Evolutionary conservation across 768 basidiomycete species (phyloP).

Genomic region (Rhodotorula kratochvilovae): DNA sequence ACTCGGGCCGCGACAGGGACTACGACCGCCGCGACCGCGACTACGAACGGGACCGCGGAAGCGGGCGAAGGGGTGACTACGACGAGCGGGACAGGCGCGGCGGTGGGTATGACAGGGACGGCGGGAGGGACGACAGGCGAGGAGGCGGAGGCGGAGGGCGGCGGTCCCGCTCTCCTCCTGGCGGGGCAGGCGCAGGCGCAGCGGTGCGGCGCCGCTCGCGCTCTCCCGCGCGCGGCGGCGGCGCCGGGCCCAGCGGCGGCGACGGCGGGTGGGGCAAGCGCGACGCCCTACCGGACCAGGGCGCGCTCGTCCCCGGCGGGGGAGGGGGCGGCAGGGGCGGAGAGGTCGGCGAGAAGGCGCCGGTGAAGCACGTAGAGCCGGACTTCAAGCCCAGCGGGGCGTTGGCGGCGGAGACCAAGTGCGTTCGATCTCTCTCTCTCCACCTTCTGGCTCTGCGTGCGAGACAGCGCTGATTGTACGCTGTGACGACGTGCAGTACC

Average conservation of each 20-base stretch:
- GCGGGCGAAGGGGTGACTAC: not conserved
- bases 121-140: conserved; percentile 27
- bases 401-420: conserved; percentile 89
- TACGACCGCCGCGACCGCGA: not conserved
- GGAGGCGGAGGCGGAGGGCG: conserved; percentile 1
- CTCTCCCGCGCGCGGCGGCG: not conserved
- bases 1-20: not conserved
- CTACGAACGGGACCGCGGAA: not conserved
- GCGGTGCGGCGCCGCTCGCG: conserved; percentile 14
- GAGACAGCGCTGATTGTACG: not conserved
- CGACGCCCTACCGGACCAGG: conserved; percentile 14
- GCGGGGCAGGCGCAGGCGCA: conserved; percentile 26
- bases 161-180: not conserved
- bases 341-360: conserved; percentile 46
- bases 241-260: not conserved
- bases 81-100: not conserved
- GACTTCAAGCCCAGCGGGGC: conserved; percentile 84
- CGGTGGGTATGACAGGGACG: not conserved
- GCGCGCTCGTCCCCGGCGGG: conserved; percentile 1
- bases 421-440: not conserved
- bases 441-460: not conserved
- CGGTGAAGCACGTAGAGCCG: conserved; percentile 65
- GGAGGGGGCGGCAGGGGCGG: not conserved
- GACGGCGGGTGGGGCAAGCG: conserved; percentile 18
- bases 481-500: conserved; percentile 10